Evolutionary conservation across 2,329 filamentous ascomycete species (phyloP).

Genomic region (Ploettnerulaceae sp.): DNA sequence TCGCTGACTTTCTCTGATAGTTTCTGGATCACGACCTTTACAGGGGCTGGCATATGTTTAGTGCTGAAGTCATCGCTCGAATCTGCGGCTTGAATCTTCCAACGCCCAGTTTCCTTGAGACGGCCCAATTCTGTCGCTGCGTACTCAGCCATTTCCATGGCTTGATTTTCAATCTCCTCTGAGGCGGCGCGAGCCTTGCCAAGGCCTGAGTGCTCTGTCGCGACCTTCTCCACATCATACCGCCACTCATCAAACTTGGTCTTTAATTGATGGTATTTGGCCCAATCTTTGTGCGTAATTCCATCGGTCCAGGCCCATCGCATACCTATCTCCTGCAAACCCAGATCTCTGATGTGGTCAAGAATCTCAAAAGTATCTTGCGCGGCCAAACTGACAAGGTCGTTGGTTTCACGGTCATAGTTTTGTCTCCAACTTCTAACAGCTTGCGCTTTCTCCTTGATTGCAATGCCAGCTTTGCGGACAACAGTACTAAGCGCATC

Average conservation of each 20-base stretch:
- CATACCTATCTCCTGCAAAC: constrained; percentile 69
- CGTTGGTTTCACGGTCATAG: constrained; percentile 53
- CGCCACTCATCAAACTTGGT: constrained; percentile 81
- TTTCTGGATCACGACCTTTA: constrained; percentile 40
- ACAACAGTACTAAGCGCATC: constrained; percentile 49
- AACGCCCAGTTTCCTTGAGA: constrained; percentile 77
- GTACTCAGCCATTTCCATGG: constrained; percentile 73
- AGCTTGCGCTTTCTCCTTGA: constrained; percentile 60
- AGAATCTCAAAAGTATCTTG: constrained; percentile 63
- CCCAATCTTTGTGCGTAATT: constrained; percentile 95
- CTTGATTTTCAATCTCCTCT: constrained; percentile 67
- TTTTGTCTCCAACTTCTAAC: constrained; percentile 58
- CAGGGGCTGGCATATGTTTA: constrained; percentile 55
- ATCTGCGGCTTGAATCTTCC: constrained; percentile 76
- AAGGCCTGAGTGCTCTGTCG: constrained; percentile 68
- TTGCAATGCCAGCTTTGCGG: constrained; percentile 52
- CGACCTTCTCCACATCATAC: constrained; percentile 70
- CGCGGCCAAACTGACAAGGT: constrained; percentile 53
- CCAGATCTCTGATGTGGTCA: constrained; percentile 62
- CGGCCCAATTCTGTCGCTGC: constrained; percentile 75
- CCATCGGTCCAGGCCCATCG: constrained; percentile 92
- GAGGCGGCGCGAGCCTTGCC: constrained; percentile 62
- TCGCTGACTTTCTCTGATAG: constrained; percentile 29
- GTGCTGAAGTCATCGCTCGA: constrained; percentile 73
- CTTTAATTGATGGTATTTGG: constrained; percentile 86